Percentiles rank a stretch among this genome's conserved stretches.
phyloP scores from a whole-genome alignment of 2,329 filamentous ascomycete genomes.

The Paraphaeosphaeria minitans region DNA sequence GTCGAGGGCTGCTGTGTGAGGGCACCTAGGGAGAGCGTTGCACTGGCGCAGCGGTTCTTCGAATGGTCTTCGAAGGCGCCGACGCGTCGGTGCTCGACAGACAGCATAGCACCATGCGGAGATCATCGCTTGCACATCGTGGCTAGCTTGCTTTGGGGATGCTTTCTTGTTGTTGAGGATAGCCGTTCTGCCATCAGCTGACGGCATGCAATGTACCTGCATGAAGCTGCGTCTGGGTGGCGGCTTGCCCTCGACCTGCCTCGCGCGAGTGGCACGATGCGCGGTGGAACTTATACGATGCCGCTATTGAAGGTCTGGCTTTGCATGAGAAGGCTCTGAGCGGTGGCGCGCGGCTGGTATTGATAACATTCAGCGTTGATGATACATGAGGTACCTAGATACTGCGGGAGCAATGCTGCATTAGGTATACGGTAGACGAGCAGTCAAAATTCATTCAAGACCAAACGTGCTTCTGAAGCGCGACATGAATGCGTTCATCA shows the following conservation, averaged over 20 bases:
- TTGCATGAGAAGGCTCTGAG: slow-evolving; percentile 1
- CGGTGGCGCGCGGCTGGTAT: background rate
- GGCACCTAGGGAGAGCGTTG: slow-evolving; percentile 14
- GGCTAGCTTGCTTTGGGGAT: background rate
- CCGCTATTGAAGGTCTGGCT: slow-evolving; percentile 12
- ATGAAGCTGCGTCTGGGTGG: slow-evolving; percentile 14
- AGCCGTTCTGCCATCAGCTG: background rate
- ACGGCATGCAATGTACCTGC: slow-evolving; percentile 16
- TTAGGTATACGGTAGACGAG: background rate
- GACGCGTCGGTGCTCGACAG: background rate
- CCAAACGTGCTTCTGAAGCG: background rate
- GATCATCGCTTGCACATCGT: background rate
- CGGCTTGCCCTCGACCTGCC: slow-evolving; percentile 4
- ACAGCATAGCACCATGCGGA: background rate
- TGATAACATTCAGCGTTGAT: background rate
- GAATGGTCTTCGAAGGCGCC: background rate
- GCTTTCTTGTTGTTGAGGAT: background rate
- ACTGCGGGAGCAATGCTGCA: background rate
- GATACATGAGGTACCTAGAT: background rate
- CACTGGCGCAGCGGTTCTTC: slow-evolving; percentile 6
- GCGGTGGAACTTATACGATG: slow-evolving; percentile 3
- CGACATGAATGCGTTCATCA: background rate
- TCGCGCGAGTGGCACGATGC: slow-evolving; percentile 9
- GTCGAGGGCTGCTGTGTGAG: background rate
- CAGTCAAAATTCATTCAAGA: background rate